Percentiles rank a stretch among this genome's conserved stretches.
Conservation (phyloP, 768 basidiomycete genomes). For the Xerocomellus amylosporus region DNA sequence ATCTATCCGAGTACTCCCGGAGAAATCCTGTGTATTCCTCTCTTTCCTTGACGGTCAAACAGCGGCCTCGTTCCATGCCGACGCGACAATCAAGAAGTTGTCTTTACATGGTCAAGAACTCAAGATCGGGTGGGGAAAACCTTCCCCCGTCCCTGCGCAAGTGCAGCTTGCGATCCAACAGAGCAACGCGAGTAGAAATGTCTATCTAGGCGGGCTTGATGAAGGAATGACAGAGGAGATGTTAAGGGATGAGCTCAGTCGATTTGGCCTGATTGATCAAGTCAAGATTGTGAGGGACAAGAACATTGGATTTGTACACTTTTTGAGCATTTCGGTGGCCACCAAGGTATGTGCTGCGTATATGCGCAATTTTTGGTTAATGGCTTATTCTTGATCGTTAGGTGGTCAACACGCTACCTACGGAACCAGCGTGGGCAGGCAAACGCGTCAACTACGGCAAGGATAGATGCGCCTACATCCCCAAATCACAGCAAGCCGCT, state of each 20-base stretch:
- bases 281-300: conserved; percentile 99
- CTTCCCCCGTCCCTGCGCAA: conserved; percentile 80
- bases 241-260: conserved; percentile 84
- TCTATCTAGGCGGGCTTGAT: conserved; percentile 93
- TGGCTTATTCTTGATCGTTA: conserved; percentile 27
- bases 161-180: conserved; percentile 87
- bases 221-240: conserved; percentile 89
- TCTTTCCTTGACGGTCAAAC: conserved; percentile 94
- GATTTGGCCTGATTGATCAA: conserved; percentile 96
- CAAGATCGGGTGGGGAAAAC: conserved; percentile 99
- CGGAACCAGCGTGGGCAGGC: conserved; percentile 90
- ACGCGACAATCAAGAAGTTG: conserved; percentile 93
- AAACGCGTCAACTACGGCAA: conserved; percentile 98
- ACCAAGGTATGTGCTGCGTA: conserved; percentile 67
- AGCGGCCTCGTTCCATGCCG: conserved; percentile 95
- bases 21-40: conserved; percentile 97
- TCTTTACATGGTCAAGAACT: conserved; percentile 92
- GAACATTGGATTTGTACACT: conserved; percentile 99
- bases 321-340: conserved; percentile 90
- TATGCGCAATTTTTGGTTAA: conserved; percentile 2
- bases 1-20: conserved; percentile 89
- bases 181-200: conserved; percentile 92
- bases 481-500: conserved; percentile 89
- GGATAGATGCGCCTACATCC: conserved; percentile 96
- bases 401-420: conserved; percentile 93